Base-by-base conservation (phyloP, 768 basidiomycete genomes). In the Agrocybe praecox region DNA sequence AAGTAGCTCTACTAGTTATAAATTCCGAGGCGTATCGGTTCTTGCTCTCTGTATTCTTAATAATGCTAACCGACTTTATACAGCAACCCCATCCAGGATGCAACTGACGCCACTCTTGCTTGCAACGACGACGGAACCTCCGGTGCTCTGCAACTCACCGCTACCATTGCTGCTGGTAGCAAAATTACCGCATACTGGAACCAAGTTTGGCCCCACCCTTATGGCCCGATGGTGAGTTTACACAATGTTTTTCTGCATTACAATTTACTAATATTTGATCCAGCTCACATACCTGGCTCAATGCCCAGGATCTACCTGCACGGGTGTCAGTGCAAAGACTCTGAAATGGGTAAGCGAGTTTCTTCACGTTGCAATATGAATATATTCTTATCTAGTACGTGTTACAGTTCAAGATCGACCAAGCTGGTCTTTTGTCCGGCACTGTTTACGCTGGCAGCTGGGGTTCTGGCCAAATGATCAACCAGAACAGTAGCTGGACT, bases 181-280 rank as follows among this genome's bases (percentile, higher is more conserved):
- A 55, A 71, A 4, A 70, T 80, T 53, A 75, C 72, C 5, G 77
- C 76, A 0, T 79, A 78, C 63, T 80, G 78, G 78, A 79, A 80
- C 62, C 65, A 71, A 32, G 64, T 70, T 29, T 80, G 78, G 78
- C 77, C 77, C 22, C 77, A 80, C 51, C 69, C 72, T 22, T 69
- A 72, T 47, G 79, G 79, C 10, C 79, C 79, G 2, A 74, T 76
- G 73, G 78, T 80, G 26, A 29, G 26, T 29, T 29, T 9, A 59
- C 1, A 56, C 42, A 2, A 12, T 29, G 42, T 11, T 10, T 45
- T 48, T 5, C 34, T 42, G 15, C 3, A 21, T 18, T 12, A 40
- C n/a, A 21, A 15, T 46, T 10, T 14, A 18, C 21, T 19, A 14
- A 11, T 2, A 6, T 26, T n/a, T 8, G 29, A 9, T 56, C n/a